Evolutionary conservation across 371 early-diverging fungal species (phyloP).

Genomic region (Lichtheimia corymbifera): DNA sequence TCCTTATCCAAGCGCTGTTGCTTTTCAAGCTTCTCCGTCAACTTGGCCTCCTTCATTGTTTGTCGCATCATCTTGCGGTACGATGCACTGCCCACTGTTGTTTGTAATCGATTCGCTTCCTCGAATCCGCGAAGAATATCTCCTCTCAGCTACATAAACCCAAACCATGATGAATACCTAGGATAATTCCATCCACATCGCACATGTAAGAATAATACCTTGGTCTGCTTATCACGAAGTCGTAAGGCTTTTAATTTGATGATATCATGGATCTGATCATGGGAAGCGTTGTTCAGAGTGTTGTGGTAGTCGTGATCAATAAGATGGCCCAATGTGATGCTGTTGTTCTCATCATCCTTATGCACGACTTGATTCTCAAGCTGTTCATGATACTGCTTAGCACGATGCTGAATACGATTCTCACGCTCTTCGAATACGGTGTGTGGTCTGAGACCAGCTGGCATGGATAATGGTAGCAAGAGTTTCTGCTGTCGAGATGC

Average conservation of each 20-base stretch:
- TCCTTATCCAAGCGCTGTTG: conserved; percentile 91
- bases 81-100: conserved; percentile 75
- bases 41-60: conserved; percentile 86
- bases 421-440: conserved; percentile 71
- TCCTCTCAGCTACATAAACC: conserved; percentile 63
- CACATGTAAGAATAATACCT: conserved; percentile 27
- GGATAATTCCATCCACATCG: background rate
- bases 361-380: conserved; percentile 8
- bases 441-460: conserved; percentile 70
- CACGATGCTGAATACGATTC: conserved; percentile 55
- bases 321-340: conserved; percentile 36
- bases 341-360: conserved; percentile 34
- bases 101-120: conserved; percentile 73
- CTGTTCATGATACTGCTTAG: conserved; percentile 66
- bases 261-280: conserved; percentile 64
- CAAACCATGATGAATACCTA: background rate
- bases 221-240: conserved; percentile 76
- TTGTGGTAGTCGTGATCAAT: conserved; percentile 38
- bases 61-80: conserved; percentile 91
- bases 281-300: conserved; percentile 33
- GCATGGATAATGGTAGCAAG: conserved; percentile 52
- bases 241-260: conserved; percentile 86
- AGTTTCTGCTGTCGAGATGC: conserved; percentile 69
- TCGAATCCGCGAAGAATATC: conserved; percentile 73
- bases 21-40: conserved; percentile 90